Evolutionary conservation across 2,329 filamentous ascomycete species (phyloP).

Genomic region (Penicillium sp.): DNA sequence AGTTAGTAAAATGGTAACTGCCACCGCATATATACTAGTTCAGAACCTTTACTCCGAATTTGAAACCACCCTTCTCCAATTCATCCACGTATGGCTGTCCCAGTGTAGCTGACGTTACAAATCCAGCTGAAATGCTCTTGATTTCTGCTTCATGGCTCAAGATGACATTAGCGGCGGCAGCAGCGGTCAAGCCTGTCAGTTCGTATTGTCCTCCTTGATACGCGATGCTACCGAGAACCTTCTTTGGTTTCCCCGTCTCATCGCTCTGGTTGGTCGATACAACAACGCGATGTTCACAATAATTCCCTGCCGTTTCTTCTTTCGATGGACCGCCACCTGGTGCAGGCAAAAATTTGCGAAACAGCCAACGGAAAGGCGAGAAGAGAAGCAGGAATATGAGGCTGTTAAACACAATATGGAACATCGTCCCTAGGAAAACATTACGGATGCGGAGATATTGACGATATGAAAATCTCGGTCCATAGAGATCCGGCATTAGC

Average conservation of each 20-base stretch:
- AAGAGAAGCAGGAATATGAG: conserved; percentile 46
- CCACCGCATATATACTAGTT: conserved; percentile 15
- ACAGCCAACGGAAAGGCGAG: conserved; percentile 51
- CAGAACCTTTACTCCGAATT: conserved; percentile 37
- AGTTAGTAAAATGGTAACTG: not conserved
- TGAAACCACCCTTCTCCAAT: conserved; percentile 41
- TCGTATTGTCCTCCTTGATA: conserved; percentile 42
- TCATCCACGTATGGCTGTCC: conserved; percentile 46
- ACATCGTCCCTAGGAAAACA: conserved; percentile 42
- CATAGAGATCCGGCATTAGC: conserved; percentile 56
- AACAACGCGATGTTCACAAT: conserved; percentile 42
- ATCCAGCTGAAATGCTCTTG: conserved; percentile 38
- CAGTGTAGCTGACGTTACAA: conserved; percentile 47
- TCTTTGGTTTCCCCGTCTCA: conserved; percentile 26
- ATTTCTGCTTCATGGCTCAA: conserved; percentile 40
- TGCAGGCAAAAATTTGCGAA: conserved; percentile 45
- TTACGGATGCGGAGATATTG: conserved; percentile 54
- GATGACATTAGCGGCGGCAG: conserved; percentile 44
- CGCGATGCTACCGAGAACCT: conserved; percentile 39
- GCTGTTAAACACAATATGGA: conserved; percentile 48
- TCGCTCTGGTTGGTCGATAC: conserved; percentile 39
- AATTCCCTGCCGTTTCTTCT: conserved; percentile 39
- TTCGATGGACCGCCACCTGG: conserved; percentile 49
- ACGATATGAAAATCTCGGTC: conserved; percentile 54
- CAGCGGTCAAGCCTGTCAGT: conserved; percentile 41